Conservation (phyloP, 129 eudicot genomes). For the Tagetes erecta region DNA sequence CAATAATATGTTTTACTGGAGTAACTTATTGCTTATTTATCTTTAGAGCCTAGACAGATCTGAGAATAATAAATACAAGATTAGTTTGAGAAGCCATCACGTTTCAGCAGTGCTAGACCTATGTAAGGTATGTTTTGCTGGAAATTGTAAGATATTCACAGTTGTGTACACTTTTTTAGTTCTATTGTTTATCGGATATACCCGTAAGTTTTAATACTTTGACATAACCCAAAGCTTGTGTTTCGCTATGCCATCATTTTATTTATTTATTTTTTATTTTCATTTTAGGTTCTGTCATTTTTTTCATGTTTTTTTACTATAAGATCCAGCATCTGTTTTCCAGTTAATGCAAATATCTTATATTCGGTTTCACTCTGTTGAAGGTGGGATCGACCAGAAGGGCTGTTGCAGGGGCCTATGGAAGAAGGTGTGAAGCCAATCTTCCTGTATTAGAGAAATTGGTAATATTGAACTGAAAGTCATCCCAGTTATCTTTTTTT, state of each 20-base stretch:
- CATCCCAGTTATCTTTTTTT: background rate
- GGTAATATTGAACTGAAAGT: conserved; percentile 47
- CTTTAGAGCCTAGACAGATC: conserved; percentile 68
- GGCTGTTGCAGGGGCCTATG: conserved; percentile 77
- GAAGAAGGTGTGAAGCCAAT: conserved; percentile 82
- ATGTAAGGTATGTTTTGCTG: conserved; percentile 59
- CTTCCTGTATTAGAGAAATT: conserved; percentile 69
- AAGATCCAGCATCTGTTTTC: conserved; percentile 6
- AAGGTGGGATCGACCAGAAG: conserved; percentile 89
- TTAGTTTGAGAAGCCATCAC: conserved; percentile 69
- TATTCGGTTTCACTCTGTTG: conserved; percentile 27
- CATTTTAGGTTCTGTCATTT: conserved; percentile 2
- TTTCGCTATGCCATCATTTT: background rate
- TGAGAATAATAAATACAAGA: conserved; percentile 62
- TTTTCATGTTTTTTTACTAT: conserved; percentile 9
- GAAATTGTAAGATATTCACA: conserved; percentile 12
- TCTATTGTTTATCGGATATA: background rate
- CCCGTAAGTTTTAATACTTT: background rate
- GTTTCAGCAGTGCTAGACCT: conserved; percentile 79
- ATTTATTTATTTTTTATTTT: background rate
- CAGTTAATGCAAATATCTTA: conserved; percentile 22
- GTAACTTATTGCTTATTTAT: conserved; percentile 18
- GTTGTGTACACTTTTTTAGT: background rate
- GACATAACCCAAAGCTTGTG: background rate
- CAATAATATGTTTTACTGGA: background rate